These are phyloP conservation scores for Fraxinus floribunda DNA, from an alignment of 305 asterid species.

Conservation along the genomic window DNA sequence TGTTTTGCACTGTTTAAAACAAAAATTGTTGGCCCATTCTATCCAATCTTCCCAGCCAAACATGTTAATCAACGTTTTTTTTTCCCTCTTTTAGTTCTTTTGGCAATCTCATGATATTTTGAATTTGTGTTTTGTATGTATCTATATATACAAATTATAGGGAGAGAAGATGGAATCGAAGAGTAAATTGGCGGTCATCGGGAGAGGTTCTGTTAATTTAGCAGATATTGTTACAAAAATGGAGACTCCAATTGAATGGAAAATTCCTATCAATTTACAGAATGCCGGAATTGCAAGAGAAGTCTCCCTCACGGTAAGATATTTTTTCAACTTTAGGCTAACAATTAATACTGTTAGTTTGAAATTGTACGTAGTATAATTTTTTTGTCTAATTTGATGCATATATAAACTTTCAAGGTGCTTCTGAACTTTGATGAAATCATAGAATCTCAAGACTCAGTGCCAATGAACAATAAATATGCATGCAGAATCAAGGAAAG, in stretches of 20 bases:
- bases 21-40: neutral
- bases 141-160: conserved; percentile 20
- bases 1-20: neutral
- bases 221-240: conserved; percentile 48
- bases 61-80: neutral
- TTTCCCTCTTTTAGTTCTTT: neutral
- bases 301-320: conserved; percentile 56
- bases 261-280: conserved; percentile 47
- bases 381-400: neutral
- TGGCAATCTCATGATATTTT: neutral
- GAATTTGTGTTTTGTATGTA: neutral
- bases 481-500: conserved; percentile 25
- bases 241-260: conserved; percentile 39
- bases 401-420: conserved; percentile 31
- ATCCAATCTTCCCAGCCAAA: neutral
- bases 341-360: neutral
- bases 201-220: conserved; percentile 48
- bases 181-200: conserved; percentile 50
- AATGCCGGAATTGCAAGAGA: conserved; percentile 37
- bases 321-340: neutral
- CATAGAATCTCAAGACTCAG: conserved; percentile 28
- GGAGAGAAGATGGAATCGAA: conserved; percentile 35
- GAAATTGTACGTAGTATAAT: neutral
- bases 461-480: neutral
- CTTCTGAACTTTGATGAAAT: conserved; percentile 45